These are phyloP conservation scores for Apiospora kogelbergensis DNA, from an alignment of 2,329 filamentous ascomycete species.

Conservation along the genomic window DNA sequence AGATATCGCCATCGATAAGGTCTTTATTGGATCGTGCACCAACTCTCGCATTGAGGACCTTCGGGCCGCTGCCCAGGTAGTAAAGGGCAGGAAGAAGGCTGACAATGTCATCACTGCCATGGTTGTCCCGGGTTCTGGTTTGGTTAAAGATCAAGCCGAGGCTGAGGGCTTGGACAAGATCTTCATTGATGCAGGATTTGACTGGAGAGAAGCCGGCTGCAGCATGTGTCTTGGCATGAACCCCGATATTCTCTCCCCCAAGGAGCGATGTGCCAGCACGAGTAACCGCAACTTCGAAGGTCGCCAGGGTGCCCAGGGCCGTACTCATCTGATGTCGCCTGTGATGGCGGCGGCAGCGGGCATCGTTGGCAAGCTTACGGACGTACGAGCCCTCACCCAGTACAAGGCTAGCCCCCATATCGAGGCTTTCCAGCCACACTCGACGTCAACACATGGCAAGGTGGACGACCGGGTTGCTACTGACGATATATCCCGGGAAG, in stretches of 20 bases:
- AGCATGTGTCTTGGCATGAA: constrained; percentile 99
- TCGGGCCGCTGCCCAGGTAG: constrained; percentile 79
- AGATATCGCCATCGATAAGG: constrained; percentile 90
- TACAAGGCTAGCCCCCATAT: constrained; percentile 62
- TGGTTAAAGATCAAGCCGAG: constrained; percentile 91
- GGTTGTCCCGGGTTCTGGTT: constrained; percentile 93
- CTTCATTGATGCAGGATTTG: constrained; percentile 88
- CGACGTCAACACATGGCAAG: constrained; percentile 42
- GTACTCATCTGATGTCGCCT: constrained; percentile 95
- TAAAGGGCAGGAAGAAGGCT: constrained; percentile 85
- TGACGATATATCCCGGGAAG: constrained; percentile 53
- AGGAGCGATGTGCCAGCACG: constrained; percentile 91
- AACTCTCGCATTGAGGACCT: constrained; percentile 97
- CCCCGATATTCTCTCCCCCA: constrained; percentile 89
- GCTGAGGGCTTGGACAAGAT: constrained; percentile 90
- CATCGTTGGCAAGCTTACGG: constrained; percentile 85
- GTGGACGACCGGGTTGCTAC: constrained; percentile 53
- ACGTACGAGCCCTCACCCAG: constrained; percentile 77
- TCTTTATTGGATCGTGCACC: constrained; percentile 97
- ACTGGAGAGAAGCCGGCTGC: constrained; percentile 97
- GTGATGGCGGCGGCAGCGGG: constrained; percentile 94
- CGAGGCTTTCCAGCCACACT: constrained; percentile 45
- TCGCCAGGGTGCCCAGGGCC: constrained; percentile 85
- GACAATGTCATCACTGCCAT: constrained; percentile 89
- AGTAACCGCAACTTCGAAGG: constrained; percentile 98